Conservation (phyloP, 495 filamentous ascomycete species). For the Wilcoxina mikolae region DNA sequence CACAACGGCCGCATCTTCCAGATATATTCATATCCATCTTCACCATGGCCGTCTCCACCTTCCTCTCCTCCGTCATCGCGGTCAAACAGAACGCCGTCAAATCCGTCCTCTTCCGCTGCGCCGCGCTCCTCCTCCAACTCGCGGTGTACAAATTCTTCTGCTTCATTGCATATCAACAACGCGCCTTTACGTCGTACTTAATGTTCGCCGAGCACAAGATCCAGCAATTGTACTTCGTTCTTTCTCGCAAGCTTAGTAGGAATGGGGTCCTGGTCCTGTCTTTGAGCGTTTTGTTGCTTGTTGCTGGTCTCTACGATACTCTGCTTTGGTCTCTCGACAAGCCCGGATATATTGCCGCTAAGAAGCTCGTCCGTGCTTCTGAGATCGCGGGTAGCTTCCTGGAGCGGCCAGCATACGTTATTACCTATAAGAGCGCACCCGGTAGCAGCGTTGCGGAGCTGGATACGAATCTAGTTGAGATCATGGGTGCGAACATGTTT, state of each 20-base stretch:
- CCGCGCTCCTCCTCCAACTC: slow-evolving; percentile 2
- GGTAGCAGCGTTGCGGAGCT: too few relatives aligned
- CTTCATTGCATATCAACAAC: background rate
- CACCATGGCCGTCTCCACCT: too few relatives aligned
- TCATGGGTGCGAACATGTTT: too few relatives aligned
- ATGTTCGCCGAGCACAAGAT: background rate
- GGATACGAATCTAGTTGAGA: too few relatives aligned
- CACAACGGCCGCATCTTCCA: too few relatives aligned
- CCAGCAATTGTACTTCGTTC: background rate
- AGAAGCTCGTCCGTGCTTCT: too few relatives aligned
- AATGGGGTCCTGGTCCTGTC: background rate
- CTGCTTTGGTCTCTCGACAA: slow-evolving; percentile 4
- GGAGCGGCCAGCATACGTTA: too few relatives aligned
- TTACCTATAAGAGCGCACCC: too few relatives aligned
- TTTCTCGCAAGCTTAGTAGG: background rate
- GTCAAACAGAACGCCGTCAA: slow-evolving; percentile 8
- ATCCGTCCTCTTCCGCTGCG: background rate
- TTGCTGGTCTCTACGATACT: background rate
- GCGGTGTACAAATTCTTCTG: background rate
- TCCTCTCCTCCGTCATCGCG: too few relatives aligned
- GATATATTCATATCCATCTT: too few relatives aligned
- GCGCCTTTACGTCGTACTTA: slow-evolving; percentile 4
- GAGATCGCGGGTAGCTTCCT: too few relatives aligned
- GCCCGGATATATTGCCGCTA: background rate
- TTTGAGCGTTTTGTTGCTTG: background rate